These are phyloP conservation scores for Sporothrix pallida DNA, from an alignment of 2,329 filamentous ascomycete genomes.

Conservation along the genomic window DNA sequence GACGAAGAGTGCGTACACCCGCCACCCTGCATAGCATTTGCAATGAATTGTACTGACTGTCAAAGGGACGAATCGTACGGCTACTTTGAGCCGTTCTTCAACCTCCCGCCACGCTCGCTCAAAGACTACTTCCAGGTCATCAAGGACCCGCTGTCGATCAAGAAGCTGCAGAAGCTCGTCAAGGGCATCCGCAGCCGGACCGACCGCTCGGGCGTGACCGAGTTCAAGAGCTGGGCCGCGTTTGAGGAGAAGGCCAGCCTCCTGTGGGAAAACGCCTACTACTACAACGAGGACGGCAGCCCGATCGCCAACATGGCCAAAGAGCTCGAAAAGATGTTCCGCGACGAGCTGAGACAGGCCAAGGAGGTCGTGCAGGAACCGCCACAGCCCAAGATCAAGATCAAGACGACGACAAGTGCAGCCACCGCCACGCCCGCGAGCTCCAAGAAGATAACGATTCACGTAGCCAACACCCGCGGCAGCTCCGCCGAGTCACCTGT, in stretches of 20 bases:
- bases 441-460: constrained; percentile 72
- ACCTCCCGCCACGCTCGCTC: constrained; percentile 74
- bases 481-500: constrained; percentile 61
- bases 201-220: constrained; percentile 65
- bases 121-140: constrained; percentile 90
- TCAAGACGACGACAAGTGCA: constrained; percentile 71
- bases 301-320: constrained; percentile 78
- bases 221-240: constrained; percentile 81
- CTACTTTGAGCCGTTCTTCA: constrained; percentile 75
- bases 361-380: constrained; percentile 75
- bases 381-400: constrained; percentile 76
- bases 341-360: constrained; percentile 70
- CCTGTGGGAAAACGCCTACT: constrained; percentile 86
- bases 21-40: no score
- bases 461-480: constrained; percentile 64
- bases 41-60: no score
- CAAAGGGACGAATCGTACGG: constrained; percentile 65
- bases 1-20: constrained; percentile 61
- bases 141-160: constrained; percentile 77
- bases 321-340: constrained; percentile 73
- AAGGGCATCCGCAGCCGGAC: constrained; percentile 73
- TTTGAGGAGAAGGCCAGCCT: constrained; percentile 81
- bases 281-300: constrained; percentile 91
- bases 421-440: constrained; percentile 51
- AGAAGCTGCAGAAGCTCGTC: constrained; percentile 76